These are phyloP conservation scores for Diaporthe batatas DNA, from an alignment of 2,329 filamentous ascomycete species.

Conservation along the genomic window DNA sequence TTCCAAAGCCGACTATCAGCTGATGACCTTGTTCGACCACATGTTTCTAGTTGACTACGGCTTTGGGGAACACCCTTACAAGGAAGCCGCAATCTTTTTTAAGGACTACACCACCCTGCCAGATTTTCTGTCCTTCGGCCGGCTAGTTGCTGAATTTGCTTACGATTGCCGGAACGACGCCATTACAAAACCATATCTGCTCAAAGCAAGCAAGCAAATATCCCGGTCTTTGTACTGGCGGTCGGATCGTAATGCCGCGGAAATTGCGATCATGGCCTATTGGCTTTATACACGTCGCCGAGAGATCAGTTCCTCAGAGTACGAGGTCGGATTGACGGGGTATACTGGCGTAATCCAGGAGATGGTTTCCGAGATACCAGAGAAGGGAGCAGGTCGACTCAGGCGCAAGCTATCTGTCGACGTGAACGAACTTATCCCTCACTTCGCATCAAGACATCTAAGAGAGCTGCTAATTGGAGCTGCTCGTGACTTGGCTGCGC, in stretches of 20 bases:
- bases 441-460: neutral
- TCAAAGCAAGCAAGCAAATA: conserved; percentile 9
- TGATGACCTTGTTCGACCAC: conserved; percentile 30
- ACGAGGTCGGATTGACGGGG: conserved; percentile 35
- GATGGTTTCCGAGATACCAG: conserved; percentile 43
- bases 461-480: conserved; percentile 6
- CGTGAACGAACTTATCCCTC: conserved; percentile 40
- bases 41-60: conserved; percentile 39
- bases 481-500: conserved; percentile 10
- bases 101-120: conserved; percentile 2
- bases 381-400: conserved; percentile 41
- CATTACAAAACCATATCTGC: conserved; percentile 15
- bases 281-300: conserved; percentile 37
- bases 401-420: conserved; percentile 44
- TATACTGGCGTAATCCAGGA: conserved; percentile 44
- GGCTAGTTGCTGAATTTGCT: conserved; percentile 16
- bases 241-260: conserved; percentile 1
- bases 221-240: neutral
- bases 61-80: conserved; percentile 25
- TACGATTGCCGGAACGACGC: conserved; percentile 17
- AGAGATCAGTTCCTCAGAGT: conserved; percentile 9
- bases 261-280: conserved; percentile 38
- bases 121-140: conserved; percentile 1
- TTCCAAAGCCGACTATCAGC: conserved; percentile 2
- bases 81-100: neutral